These are phyloP conservation scores for Alternaria sp. DNA, from an alignment of 2,329 filamentous ascomycete species.

Conservation along the genomic window DNA sequence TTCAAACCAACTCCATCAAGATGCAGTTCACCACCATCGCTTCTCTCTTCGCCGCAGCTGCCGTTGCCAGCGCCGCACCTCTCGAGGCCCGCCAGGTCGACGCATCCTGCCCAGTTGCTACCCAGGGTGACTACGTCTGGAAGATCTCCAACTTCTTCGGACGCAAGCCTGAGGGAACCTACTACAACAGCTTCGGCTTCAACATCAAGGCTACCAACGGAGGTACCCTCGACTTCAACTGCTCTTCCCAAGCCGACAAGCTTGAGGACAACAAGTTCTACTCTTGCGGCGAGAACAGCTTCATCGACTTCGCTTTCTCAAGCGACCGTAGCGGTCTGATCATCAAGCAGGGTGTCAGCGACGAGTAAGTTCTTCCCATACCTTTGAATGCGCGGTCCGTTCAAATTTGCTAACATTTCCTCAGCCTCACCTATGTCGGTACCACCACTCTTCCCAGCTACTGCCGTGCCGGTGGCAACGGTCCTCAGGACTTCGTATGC, in stretches of 20 bases:
- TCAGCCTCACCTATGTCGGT: conserved; percentile 16
- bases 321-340: conserved; percentile 19
- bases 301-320: conserved; percentile 21
- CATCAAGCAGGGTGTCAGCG: conserved; percentile 19
- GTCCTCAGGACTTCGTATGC: conserved; percentile 69
- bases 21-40: conserved; percentile 28
- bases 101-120: conserved; percentile 8
- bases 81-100: conserved; percentile 13
- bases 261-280: conserved; percentile 21
- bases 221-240: conserved; percentile 18
- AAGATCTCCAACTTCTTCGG: conserved; percentile 24
- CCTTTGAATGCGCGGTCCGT: neutral
- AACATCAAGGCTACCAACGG: conserved; percentile 24
- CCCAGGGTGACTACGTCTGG: conserved; percentile 27
- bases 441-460: conserved; percentile 20
- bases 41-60: conserved; percentile 21
- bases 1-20: conserved; percentile 1
- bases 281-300: conserved; percentile 18
- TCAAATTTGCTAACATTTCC: conserved; percentile 1
- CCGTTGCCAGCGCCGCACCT: conserved; percentile 18
- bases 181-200: conserved; percentile 22
- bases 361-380: conserved; percentile 10
- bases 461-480: conserved; percentile 23
- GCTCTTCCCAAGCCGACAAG: neutral
- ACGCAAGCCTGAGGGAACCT: conserved; percentile 27